Evolutionary conservation across 2,329 filamentous ascomycete genomes (phyloP).

Genomic region (Scedosporium apiospermum): DNA sequence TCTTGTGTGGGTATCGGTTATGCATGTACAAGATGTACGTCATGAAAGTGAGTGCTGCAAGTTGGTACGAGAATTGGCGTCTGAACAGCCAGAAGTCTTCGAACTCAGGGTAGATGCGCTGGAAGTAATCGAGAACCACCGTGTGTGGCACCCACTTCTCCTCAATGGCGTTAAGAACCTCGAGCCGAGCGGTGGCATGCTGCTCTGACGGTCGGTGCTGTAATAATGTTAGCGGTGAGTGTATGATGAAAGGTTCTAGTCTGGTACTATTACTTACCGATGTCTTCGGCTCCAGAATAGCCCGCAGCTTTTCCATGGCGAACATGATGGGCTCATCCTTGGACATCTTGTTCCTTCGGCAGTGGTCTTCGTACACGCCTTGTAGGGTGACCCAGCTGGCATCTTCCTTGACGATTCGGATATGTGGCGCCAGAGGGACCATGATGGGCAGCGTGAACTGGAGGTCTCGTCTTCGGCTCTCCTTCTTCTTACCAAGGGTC

Average conservation of each 20-base stretch:
- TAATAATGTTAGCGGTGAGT: not conserved
- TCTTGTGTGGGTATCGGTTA: slow-evolving; percentile 89
- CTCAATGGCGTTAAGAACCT: slow-evolving; percentile 92
- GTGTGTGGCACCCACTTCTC: slow-evolving; percentile 83
- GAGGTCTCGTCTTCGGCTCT: slow-evolving; percentile 83
- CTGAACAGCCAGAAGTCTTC: slow-evolving; percentile 98
- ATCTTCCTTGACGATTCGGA: slow-evolving; percentile 93
- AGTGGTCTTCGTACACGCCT: slow-evolving; percentile 93
- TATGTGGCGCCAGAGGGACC: slow-evolving; percentile 89
- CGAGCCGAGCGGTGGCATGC: slow-evolving; percentile 62
- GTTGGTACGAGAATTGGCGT: slow-evolving; percentile 90
- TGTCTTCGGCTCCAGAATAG: slow-evolving; percentile 60
- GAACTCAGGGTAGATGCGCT: slow-evolving; percentile 76
- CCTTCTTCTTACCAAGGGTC: slow-evolving; percentile 82
- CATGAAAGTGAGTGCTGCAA: slow-evolving; percentile 93
- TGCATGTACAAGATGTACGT: slow-evolving; percentile 98
- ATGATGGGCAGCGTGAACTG: slow-evolving; percentile 95
- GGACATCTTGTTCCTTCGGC: slow-evolving; percentile 71
- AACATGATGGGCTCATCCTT: slow-evolving; percentile 95
- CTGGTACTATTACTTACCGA: slow-evolving; percentile 30
- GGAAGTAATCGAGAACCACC: slow-evolving; percentile 81
- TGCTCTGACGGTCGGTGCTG: slow-evolving; percentile 42
- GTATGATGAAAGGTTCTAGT: not conserved
- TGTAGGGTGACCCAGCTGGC: slow-evolving; percentile 89
- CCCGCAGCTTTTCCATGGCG: slow-evolving; percentile 87